Conservation (phyloP, 2,329 filamentous ascomycete genomes). For the Taxawa tesnikishii region DNA sequence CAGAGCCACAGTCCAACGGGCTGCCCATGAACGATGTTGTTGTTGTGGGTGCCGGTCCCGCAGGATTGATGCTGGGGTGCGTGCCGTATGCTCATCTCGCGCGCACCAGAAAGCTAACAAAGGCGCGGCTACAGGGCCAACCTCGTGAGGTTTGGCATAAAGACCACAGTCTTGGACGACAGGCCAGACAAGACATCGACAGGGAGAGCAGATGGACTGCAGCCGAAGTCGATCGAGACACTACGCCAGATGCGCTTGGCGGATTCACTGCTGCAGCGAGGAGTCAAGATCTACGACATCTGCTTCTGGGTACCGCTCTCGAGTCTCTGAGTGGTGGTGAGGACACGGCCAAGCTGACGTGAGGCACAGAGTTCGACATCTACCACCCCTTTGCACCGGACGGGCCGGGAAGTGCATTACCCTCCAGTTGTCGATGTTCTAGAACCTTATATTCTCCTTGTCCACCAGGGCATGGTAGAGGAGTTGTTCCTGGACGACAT, state of each 20-base stretch:
- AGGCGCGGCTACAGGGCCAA: slow-evolving; percentile 34
- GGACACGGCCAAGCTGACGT: no score
- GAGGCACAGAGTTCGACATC: slow-evolving; percentile 22
- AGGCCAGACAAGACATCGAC: slow-evolving; percentile 54
- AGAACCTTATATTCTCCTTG: slow-evolving; percentile 42
- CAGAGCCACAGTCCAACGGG: not conserved
- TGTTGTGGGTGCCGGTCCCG: slow-evolving; percentile 29
- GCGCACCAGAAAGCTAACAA: not conserved
- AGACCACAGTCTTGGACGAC: slow-evolving; percentile 55
- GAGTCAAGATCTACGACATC: slow-evolving; percentile 62
- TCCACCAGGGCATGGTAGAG: slow-evolving; percentile 67
- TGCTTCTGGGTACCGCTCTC: slow-evolving; percentile 53
- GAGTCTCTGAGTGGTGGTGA: no score
- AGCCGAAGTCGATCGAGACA: slow-evolving; percentile 69
- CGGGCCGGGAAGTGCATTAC: slow-evolving; percentile 57
- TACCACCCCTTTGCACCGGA: slow-evolving; percentile 39
- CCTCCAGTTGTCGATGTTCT: slow-evolving; percentile 39
- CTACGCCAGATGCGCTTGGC: slow-evolving; percentile 61
- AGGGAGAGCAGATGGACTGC: slow-evolving; percentile 58
- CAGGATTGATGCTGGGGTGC: slow-evolving; percentile 30
- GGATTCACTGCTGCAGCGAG: slow-evolving; percentile 54
- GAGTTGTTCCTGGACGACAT: slow-evolving; percentile 58
- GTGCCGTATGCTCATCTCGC: slow-evolving; percentile 7
- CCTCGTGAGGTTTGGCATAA: slow-evolving; percentile 54
- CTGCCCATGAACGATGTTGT: slow-evolving; percentile 8